Evolutionary conservation across 495 filamentous ascomycete genomes (phyloP), one percentile per base, ranked within the genome.

Genomic region (Hyaloscypha bicolor): DNA sequence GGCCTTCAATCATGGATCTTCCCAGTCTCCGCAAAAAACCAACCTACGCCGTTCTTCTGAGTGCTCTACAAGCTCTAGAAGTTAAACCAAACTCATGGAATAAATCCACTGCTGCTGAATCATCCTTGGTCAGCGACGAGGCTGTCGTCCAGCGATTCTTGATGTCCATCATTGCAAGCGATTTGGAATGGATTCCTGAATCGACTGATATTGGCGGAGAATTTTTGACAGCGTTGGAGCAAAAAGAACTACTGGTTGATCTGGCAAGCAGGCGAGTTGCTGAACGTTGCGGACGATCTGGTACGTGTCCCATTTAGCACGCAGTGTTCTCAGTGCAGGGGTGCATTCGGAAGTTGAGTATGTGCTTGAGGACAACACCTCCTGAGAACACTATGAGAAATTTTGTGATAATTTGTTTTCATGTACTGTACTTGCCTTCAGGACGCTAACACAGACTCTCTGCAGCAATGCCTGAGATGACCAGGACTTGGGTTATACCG

Each of bases 221-320:
- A 9, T 25, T 48, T 9, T 19, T 30, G 11, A n/a, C 53, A 9
- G 55, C 45, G 2, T 11, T 14, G 11, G 86, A 86, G 31, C 79
- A 87, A 65, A 85, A 84, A 62, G 94, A 97, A 73, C 77, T 80
- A 11, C 79, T 98, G 16, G 95, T 92, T 91, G 88, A 92, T 67
- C 78, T 88, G 55, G 93, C 94, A 5, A 90, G 90, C 67, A 84
- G 83, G 62, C 83, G 95, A 39, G 79, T 98, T 39, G 86, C 89
- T 30, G 94, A 97, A 74, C 84, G 94, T 12, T 95, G 93, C 68
- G 95, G 95, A 2, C 83, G 95, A 59, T 76, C 84, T 16, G 85
- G 85, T 86, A 76, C 51, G 73, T 51, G 57, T 12, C 37, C 55
- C 3, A 14, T 25, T 25, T 25, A 25, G 25, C 25, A 25, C 25